Evolutionary conservation across 805 yeast species (phyloP).

Genomic region (Spathaspora sp.): DNA sequence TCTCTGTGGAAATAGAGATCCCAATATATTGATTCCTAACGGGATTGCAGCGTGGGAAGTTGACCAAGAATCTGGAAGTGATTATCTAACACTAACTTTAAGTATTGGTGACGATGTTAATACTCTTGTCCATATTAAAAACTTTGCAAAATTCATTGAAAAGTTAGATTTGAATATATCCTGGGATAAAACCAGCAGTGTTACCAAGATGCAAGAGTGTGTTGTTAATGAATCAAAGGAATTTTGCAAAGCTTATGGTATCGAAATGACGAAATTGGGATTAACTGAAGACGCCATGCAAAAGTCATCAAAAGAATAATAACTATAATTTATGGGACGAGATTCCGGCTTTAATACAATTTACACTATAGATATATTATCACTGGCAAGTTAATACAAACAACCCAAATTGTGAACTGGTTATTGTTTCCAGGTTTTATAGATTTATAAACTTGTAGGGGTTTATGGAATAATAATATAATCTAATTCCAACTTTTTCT

Average conservation of each 20-base stretch:
- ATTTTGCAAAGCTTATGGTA: constrained; percentile 28
- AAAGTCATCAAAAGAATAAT: neutral
- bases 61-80: constrained; percentile 10
- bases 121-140: constrained; percentile 27
- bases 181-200: neutral
- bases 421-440: no score
- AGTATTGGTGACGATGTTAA: constrained; percentile 36
- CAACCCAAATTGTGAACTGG: no score
- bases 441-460: no score
- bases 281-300: neutral
- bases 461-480: no score
- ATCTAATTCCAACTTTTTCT: no score
- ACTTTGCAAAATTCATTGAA: constrained; percentile 10
- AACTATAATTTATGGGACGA: no score
- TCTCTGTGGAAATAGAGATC: constrained; percentile 21
- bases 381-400: no score
- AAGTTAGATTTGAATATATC: neutral
- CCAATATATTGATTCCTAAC: constrained; percentile 31
- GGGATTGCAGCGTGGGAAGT: constrained; percentile 25
- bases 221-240: constrained; percentile 21
- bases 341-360: no score
- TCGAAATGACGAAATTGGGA: constrained; percentile 2
- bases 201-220: constrained; percentile 14
- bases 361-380: no score
- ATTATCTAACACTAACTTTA: constrained; percentile 27